Percentiles rank a stretch among this genome's conserved stretches.
Evolutionary conservation across 495 filamentous ascomycete species (phyloP).

Genomic region (Tuber microsphaerosporum): DNA sequence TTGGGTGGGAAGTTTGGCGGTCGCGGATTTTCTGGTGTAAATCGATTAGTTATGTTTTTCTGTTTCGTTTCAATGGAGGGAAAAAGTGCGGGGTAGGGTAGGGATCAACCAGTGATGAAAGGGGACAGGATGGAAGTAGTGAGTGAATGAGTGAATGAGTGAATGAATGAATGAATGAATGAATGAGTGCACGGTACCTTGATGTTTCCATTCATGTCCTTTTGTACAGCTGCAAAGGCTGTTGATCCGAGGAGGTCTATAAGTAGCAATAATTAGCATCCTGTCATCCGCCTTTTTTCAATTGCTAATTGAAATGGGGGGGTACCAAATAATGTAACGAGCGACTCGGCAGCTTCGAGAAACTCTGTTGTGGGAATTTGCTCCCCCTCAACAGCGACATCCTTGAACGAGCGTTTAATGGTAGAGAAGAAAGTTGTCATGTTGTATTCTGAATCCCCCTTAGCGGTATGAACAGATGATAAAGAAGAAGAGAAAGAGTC

Average conservation of each 20-base stretch:
- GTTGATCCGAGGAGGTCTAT: constrained; percentile 72
- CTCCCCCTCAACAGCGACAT: constrained; percentile 64
- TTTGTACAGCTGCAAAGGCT: constrained; percentile 82
- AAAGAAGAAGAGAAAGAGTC: neutral
- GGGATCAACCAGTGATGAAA: constrained; percentile 11
- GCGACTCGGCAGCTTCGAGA: constrained; percentile 78
- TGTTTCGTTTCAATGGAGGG: neutral
- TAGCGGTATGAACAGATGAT: neutral
- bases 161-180: neutral
- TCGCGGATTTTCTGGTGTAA: constrained; percentile 77
- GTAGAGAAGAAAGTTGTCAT: constrained; percentile 69
- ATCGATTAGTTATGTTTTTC: neutral
- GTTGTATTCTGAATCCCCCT: constrained; percentile 7
- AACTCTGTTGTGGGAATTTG: constrained; percentile 80
- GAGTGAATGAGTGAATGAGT: neutral
- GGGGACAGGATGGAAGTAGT: neutral
- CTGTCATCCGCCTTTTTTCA: neutral
- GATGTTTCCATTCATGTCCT: constrained; percentile 82
- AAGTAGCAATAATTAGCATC: neutral
- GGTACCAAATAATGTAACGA: constrained; percentile 79
- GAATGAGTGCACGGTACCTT: constrained; percentile 54
- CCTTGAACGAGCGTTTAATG: constrained; percentile 70
- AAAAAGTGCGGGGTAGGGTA: neutral
- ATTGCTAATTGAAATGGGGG: neutral
- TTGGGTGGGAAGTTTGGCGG: constrained; percentile 67